Base-by-base conservation (phyloP, 225 moss, liverwort and hornwort species). In the Pseudoscleropodium purum region DNA sequence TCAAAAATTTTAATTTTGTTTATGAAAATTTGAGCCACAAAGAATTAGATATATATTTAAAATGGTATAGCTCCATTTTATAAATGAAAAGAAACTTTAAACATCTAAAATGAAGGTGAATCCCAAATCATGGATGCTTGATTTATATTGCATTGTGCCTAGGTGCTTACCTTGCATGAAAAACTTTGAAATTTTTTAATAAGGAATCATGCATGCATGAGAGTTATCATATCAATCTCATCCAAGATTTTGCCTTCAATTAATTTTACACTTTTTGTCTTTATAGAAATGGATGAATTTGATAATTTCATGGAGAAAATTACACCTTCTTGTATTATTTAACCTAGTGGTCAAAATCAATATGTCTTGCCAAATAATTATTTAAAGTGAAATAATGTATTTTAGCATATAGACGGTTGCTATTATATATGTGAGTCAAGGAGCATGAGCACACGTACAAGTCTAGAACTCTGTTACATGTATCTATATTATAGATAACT, bases 271-370 rank as follows among this genome's bases (percentile, higher is more conserved):
- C 8, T 13, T 34, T 34, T 51, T 34, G 21, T 1, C 23, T 0
- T 23, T 0, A 52, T 34, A 23, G 2, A 75, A 77, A 52, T 51
- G 21, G 12, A 76, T 21, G 21, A 51, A 76, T 20, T 33, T 31
- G 9, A 75, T 49, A 49, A 19, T 19, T 75, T 29, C 1, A 19
- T 75, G 0, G 2, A 75, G 0, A 49, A 19, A 11, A 31, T 49
- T 75, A 1, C 6, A 12, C 19, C 11, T 75, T 49, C 29, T 49
- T 10, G 31, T 11, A 31, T 0, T 75, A 19, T 19, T 18, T 1
- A 49, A 31, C 0, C 0, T 0, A 3, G 0, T 33, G 29, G 7
- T 19, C 4, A 19, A 4, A 18, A 4, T 75, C 75, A 74, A 45
- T 0, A 74, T 30, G 12, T 33, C 7, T 49, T 75, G 4, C 10